Evolutionary conservation across 768 basidiomycete genomes (phyloP).

Genomic region (Panaeolus cyanescens): DNA sequence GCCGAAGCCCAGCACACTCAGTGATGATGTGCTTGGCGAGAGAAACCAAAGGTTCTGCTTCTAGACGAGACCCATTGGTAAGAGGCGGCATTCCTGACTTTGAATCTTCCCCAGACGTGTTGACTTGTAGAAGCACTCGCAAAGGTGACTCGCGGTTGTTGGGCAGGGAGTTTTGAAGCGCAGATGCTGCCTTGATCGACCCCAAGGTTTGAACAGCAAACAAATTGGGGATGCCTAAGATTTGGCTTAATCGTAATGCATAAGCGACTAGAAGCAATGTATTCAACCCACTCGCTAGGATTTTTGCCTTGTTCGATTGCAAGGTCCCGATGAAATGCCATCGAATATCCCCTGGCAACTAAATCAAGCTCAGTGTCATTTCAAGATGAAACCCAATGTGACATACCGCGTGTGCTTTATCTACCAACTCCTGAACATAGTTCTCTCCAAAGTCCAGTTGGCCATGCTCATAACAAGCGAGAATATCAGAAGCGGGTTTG

Average conservation of each 20-base stretch:
- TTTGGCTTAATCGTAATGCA: not conserved
- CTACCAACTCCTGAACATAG: constrained; percentile 91
- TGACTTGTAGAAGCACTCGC: constrained; percentile 88
- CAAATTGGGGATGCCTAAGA: constrained; percentile 83
- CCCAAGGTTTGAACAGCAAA: constrained; percentile 86
- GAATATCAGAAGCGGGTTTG: constrained; percentile 87
- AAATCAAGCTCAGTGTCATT: constrained; percentile 1
- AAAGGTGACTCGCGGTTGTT: constrained; percentile 59
- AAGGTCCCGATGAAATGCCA: constrained; percentile 98
- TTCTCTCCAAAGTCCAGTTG: constrained; percentile 97
- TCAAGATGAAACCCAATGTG: not conserved
- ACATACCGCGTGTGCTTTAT: constrained; percentile 75
- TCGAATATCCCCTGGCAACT: constrained; percentile 87
- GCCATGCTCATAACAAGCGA: constrained; percentile 77
- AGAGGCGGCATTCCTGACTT: constrained; percentile 87
- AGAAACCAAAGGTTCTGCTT: constrained; percentile 55
- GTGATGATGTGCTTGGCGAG: constrained; percentile 73
- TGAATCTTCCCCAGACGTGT: constrained; percentile 89
- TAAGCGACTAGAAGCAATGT: not conserved
- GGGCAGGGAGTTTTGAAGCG: constrained; percentile 74
- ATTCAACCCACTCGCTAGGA: constrained; percentile 66
- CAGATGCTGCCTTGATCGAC: constrained; percentile 76
- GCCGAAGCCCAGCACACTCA: constrained; percentile 70
- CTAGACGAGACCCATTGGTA: constrained; percentile 28
- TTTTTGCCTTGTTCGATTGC: constrained; percentile 92